phyloP scores from a whole-genome alignment of 352 stramenopile species.

The Phytophthora foliorum region DNA sequence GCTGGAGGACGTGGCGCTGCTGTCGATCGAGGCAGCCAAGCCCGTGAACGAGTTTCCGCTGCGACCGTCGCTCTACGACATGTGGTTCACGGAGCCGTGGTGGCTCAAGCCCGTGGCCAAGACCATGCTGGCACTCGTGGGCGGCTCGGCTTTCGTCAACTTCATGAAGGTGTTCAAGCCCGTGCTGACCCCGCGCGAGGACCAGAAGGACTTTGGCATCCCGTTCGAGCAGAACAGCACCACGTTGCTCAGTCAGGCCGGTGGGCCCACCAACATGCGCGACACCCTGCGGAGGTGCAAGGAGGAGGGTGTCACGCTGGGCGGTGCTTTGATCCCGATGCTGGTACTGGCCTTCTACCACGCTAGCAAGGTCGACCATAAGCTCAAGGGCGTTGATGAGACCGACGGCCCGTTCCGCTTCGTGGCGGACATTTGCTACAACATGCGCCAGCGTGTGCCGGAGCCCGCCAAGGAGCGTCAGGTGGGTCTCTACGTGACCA shows the following conservation, averaged over 20 bases:
- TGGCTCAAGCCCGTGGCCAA: slow-evolving; percentile 49
- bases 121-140: slow-evolving; percentile 37
- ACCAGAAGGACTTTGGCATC: slow-evolving; percentile 58
- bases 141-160: slow-evolving; percentile 43
- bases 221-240: slow-evolving; percentile 56
- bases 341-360: slow-evolving; percentile 64
- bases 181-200: slow-evolving; percentile 41
- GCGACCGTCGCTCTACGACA: slow-evolving; percentile 54
- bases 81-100: slow-evolving; percentile 46
- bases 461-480: slow-evolving; percentile 33
- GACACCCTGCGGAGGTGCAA: slow-evolving; percentile 50
- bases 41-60: slow-evolving; percentile 44
- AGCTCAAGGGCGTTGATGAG: slow-evolving; percentile 28
- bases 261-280: slow-evolving; percentile 51
- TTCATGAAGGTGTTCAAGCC: slow-evolving; percentile 62
- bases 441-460: slow-evolving; percentile 52
- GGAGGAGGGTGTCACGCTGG: slow-evolving; percentile 50
- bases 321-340: slow-evolving; percentile 55
- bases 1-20: slow-evolving; percentile 44
- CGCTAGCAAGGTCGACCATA: slow-evolving; percentile 45
- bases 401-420: slow-evolving; percentile 42
- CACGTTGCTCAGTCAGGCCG: slow-evolving; percentile 47
- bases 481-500: slow-evolving; percentile 64
- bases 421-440: slow-evolving; percentile 58
- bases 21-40: slow-evolving; percentile 41